Conservation (phyloP, 495 filamentous ascomycete genomes). For the Neurospora discreta region DNA sequence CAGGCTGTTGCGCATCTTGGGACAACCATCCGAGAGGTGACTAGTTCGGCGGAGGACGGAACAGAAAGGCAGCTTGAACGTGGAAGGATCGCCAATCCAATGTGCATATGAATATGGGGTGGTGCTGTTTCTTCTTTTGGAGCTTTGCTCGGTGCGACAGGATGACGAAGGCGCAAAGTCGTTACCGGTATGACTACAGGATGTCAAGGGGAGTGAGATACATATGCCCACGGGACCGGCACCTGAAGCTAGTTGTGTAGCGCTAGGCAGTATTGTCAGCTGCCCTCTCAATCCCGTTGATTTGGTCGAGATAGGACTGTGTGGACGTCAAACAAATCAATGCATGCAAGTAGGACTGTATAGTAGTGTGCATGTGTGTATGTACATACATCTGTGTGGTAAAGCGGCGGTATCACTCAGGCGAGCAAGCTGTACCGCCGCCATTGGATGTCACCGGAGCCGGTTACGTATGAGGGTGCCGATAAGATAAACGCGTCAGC, state of each 20-base stretch:
- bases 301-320: neutral
- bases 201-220: neutral
- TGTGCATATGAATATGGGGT: neutral
- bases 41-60: neutral
- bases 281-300: neutral
- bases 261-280: neutral
- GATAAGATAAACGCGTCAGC: neutral
- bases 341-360: neutral
- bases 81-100: neutral
- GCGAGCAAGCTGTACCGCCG: neutral
- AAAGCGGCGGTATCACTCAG: neutral
- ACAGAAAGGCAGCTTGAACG: neutral
- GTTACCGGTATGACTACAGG: neutral
- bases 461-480: neutral
- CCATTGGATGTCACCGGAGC: neutral
- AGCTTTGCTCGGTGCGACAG: neutral
- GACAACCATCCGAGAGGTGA: neutral
- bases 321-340: neutral
- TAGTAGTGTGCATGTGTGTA: neutral
- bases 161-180: neutral
- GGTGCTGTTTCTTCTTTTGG: neutral
- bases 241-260: neutral
- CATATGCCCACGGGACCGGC: neutral
- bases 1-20: conserved; percentile 10
- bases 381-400: neutral